phyloP scores from a whole-genome alignment of 2,329 filamentous ascomycete species.

The Clonostachys sp. region DNA sequence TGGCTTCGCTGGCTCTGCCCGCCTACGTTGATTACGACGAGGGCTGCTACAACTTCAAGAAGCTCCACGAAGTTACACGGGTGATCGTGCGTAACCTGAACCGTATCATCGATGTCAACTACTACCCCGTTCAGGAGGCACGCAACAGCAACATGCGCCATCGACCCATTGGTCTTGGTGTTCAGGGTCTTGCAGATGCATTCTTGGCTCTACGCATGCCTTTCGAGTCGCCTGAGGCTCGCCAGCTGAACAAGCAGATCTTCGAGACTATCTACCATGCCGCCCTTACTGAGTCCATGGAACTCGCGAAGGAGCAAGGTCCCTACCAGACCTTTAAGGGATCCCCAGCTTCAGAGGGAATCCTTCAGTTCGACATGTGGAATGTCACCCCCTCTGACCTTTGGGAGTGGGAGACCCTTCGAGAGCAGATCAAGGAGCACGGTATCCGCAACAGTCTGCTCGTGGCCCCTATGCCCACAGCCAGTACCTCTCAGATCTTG shows the following conservation, averaged over 20 bases:
- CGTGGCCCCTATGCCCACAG: slow-evolving; percentile 96
- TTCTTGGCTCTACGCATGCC: slow-evolving; percentile 96
- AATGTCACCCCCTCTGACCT: slow-evolving; percentile 87
- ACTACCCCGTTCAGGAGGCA: slow-evolving; percentile 95
- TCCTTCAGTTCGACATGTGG: slow-evolving; percentile 99
- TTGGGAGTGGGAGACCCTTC: slow-evolving; percentile 92
- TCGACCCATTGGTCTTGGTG: slow-evolving; percentile 91
- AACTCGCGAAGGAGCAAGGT: slow-evolving; percentile 79
- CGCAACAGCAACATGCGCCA: slow-evolving; percentile 96
- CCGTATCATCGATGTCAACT: slow-evolving; percentile 97
- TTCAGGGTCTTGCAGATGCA: slow-evolving; percentile 94
- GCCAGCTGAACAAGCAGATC: slow-evolving; percentile 93
- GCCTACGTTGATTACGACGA: slow-evolving; percentile 84
- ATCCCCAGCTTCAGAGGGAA: slow-evolving; percentile 89
- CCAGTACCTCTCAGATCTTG: slow-evolving; percentile 94
- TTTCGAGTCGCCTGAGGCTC: slow-evolving; percentile 93
- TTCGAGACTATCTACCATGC: slow-evolving; percentile 99
- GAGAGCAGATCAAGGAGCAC: slow-evolving; percentile 86
- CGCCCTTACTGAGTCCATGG: slow-evolving; percentile 81
- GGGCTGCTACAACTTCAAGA: slow-evolving; percentile 89
- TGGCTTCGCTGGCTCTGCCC: slow-evolving; percentile 89
- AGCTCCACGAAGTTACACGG: slow-evolving; percentile 90
- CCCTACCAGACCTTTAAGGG: slow-evolving; percentile 88
- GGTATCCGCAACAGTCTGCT: slow-evolving; percentile 95
- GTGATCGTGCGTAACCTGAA: slow-evolving; percentile 94